These are phyloP conservation scores for Oidiodendron maius DNA, from an alignment of 495 filamentous ascomycete genomes.

Conservation along the genomic window DNA sequence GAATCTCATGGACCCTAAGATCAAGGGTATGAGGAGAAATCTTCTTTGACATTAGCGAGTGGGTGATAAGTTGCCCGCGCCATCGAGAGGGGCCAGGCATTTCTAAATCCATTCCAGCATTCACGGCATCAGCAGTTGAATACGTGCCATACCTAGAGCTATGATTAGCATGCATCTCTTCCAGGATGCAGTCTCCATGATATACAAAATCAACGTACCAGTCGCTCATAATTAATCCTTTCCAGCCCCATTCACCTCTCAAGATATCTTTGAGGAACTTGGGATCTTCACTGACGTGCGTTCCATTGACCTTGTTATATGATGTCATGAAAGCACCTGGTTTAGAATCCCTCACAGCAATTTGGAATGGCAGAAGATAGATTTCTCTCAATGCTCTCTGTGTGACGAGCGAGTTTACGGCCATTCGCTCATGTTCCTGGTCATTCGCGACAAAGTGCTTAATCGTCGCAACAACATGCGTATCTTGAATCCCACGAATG, in stretches of 20 bases:
- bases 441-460: conserved; percentile 81
- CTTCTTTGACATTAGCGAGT: conserved; percentile 49
- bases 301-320: conserved; percentile 70
- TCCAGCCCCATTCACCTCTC: conserved; percentile 62
- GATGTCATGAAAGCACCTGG: conserved; percentile 66
- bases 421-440: conserved; percentile 65
- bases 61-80: conserved; percentile 51
- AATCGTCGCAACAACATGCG: conserved; percentile 59
- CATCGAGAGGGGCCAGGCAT: conserved; percentile 67
- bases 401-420: conserved; percentile 57
- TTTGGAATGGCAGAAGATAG: conserved; percentile 67
- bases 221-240: conserved; percentile 63
- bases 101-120: conserved; percentile 65
- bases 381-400: conserved; percentile 69
- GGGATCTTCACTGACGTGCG: conserved; percentile 58
- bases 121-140: conserved; percentile 54
- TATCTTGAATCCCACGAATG: conserved; percentile 60
- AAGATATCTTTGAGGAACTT: conserved; percentile 56
- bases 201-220: conserved; percentile 50
- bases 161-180: not conserved
- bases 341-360: conserved; percentile 54
- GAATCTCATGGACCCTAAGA: conserved; percentile 51
- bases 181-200: not conserved
- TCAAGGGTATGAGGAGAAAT: conserved; percentile 53
- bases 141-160: conserved; percentile 50